Percentiles rank a stretch among this genome's conserved stretches.
Conservation (phyloP, 2,329 filamentous ascomycete species). For the Claviceps pazoutovae region DNA sequence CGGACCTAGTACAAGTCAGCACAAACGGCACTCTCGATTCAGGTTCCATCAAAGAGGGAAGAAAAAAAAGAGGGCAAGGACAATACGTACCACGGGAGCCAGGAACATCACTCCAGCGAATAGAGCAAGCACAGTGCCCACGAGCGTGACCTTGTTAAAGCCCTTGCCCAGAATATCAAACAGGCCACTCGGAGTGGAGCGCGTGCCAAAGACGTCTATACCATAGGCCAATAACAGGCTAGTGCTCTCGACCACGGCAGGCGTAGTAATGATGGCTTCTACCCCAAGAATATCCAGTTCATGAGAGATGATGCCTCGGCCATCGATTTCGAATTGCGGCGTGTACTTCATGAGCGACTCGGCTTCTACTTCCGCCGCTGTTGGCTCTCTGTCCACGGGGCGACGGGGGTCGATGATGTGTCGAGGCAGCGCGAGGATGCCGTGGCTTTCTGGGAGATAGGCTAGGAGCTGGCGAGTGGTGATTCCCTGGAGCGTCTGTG, state of each 20-base stretch:
- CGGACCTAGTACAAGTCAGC: constrained; percentile 32
- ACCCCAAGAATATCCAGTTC: constrained; percentile 69
- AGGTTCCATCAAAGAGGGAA: not conserved
- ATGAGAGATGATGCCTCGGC: constrained; percentile 68
- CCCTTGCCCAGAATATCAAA: constrained; percentile 91
- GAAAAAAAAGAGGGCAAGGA: constrained; percentile 22
- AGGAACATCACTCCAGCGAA: constrained; percentile 62
- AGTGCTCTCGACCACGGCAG: constrained; percentile 80
- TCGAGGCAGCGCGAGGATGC: constrained; percentile 68
- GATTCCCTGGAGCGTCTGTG: constrained; percentile 85
- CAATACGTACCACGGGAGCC: constrained; percentile 58
- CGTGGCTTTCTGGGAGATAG: constrained; percentile 56
- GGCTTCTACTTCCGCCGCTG: constrained; percentile 55
- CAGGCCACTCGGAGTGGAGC: constrained; percentile 71
- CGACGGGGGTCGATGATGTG: constrained; percentile 71
- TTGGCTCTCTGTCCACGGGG: constrained; percentile 73
- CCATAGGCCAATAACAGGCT: constrained; percentile 81
- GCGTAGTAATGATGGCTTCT: constrained; percentile 55
- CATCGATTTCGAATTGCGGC: constrained; percentile 70
- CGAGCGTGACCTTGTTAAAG: constrained; percentile 79
- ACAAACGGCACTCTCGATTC: not conserved
- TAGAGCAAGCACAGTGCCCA: constrained; percentile 72
- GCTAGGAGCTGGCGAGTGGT: constrained; percentile 70
- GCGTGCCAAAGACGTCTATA: constrained; percentile 74
- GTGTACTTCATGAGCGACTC: constrained; percentile 70